phyloP scores from a whole-genome alignment of 306 rosid species.

The Hippophae gyantsensis region DNA sequence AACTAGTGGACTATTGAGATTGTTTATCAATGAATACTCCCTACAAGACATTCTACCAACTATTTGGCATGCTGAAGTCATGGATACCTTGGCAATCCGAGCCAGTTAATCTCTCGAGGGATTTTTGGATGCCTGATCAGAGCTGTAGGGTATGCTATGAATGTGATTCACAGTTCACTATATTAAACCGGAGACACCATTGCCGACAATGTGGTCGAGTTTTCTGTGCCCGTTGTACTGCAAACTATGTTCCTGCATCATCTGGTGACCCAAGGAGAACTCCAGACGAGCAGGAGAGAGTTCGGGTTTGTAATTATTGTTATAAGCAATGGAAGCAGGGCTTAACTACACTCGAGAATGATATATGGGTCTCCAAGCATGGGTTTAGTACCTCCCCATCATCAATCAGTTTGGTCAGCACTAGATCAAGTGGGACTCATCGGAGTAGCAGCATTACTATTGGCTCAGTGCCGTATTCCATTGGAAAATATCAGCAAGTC shows the following conservation, averaged over 20 bases:
- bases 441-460: constrained; percentile 53
- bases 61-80: constrained; percentile 49
- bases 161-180: constrained; percentile 75
- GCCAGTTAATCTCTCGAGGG: constrained; percentile 62
- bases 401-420: constrained; percentile 49
- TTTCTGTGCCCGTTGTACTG: constrained; percentile 77
- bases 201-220: constrained; percentile 90
- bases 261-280: constrained; percentile 26
- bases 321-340: constrained; percentile 73
- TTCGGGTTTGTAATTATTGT: constrained; percentile 89
- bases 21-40: constrained; percentile 47
- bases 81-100: constrained; percentile 74
- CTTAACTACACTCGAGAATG: constrained; percentile 27
- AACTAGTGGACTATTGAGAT: constrained; percentile 34
- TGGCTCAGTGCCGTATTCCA: constrained; percentile 50
- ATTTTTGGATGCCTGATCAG: constrained; percentile 93
- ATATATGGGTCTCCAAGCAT: constrained; percentile 34
- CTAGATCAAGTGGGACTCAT: constrained; percentile 52
- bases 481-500: constrained; percentile 38
- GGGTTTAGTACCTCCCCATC: constrained; percentile 48
- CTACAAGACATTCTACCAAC: constrained; percentile 42
- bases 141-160: constrained; percentile 91
- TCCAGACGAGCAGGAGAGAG: constrained; percentile 57
- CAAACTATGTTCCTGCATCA: constrained; percentile 58
- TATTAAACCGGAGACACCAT: constrained; percentile 82